Evolutionary conservation across 176 grass and related monocot genomes (phyloP), one percentile per base, ranked within the genome.

Genomic region (Lolium rigidum): DNA sequence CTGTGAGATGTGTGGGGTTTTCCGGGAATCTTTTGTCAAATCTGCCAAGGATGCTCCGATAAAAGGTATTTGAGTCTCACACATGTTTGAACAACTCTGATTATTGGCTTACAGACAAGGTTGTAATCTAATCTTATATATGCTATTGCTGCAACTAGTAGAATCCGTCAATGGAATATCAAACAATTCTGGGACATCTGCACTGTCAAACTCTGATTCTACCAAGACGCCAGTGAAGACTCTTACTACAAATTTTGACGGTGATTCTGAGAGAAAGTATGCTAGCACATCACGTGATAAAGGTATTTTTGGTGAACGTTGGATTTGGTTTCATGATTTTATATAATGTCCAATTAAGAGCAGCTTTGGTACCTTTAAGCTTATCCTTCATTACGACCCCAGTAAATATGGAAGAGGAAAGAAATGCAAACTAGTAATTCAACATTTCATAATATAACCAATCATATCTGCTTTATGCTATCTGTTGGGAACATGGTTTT

Each of bases 1-100:
- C 70, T 98, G 96, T 78, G 90, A 95, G 87, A 92, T 95, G 81
- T 98, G 96, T 86, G 96, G 96, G 28, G 93, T 92, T 75, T 92
- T 98, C 83, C 85, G 70, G 70, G 88, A 97, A 81, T 89, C 89
- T 28, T 85, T 94, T 77, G 90, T 92, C n/a, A 95, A 95, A 91
- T 88, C 94, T 85, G 57, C 77, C 41, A 94, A 94, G 74, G 82
- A 94, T 84, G 83, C 54, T 82, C 80, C 86, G 6, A 37, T 84
- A 79, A 89, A 92, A 84, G 92, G 93, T 95, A 86, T 62, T 54
- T 72, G 50, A 16, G 72, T 77, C 37, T 82, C 25, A 13, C 12
- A 68, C 38, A 48, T 81, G 35, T 9, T 82, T 82, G 43, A 82
- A 43, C 22, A 18, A 77, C 80, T 85, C 17, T 77, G 31, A 78